These are phyloP conservation scores for Thalassiosira pacifica DNA, from an alignment of 352 stramenopile species.

Conservation along the genomic window DNA sequence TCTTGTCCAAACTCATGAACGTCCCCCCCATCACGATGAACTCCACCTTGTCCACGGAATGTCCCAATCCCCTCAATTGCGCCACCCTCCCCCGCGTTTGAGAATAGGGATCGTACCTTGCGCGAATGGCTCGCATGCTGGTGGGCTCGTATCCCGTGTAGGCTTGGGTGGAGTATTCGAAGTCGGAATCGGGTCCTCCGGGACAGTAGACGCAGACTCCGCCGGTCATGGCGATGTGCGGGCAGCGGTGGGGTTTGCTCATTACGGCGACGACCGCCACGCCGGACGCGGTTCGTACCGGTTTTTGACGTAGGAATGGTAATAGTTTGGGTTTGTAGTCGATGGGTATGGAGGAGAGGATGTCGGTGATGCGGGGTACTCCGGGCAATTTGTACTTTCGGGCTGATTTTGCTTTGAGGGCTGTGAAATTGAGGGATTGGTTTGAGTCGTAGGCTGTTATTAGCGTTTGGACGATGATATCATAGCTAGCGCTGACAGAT, in stretches of 20 bases:
- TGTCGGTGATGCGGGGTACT: conserved; percentile 95
- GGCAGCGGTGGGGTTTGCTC: conserved; percentile 97
- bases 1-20: conserved; percentile 94
- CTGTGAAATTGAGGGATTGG: conserved; percentile 93
- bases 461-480: conserved; percentile 92
- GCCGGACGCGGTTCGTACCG: conserved; percentile 93
- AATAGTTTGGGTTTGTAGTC: conserved; percentile 92
- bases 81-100: conserved; percentile 94
- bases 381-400: conserved; percentile 92
- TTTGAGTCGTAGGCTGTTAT: conserved; percentile 92
- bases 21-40: conserved; percentile 99
- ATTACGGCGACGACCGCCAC: conserved; percentile 98
- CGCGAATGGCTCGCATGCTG: conserved; percentile 95
- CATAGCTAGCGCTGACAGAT: too few relatives aligned
- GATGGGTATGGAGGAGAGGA: conserved; percentile 94
- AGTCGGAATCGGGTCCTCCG: conserved; percentile 95
- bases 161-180: conserved; percentile 97
- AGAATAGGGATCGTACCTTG: conserved; percentile 94
- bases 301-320: conserved; percentile 94
- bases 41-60: conserved; percentile 97
- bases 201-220: conserved; percentile 98
- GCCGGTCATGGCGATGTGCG: conserved; percentile 96
- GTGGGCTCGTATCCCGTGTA: conserved; percentile 98
- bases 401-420: conserved; percentile 92
- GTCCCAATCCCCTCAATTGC: conserved; percentile 88